Percentiles rank a stretch among this genome's conserved stretches.
phyloP scores from a whole-genome alignment of 371 early-diverging fungal genomes.

The Umbelopsis sp. region DNA sequence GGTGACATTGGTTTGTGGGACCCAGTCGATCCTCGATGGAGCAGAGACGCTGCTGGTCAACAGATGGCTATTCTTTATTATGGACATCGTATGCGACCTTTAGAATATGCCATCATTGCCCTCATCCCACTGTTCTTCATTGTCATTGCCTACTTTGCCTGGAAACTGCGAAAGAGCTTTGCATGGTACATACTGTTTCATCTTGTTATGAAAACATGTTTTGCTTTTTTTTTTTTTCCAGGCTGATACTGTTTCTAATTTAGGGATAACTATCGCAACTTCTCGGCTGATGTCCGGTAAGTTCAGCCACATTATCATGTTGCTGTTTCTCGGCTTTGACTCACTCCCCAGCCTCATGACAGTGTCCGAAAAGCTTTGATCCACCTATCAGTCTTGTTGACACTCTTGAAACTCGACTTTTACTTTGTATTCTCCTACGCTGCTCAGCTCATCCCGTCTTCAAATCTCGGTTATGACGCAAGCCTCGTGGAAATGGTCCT shows the following conservation, averaged over 20 bases:
- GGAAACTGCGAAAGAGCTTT: conserved; percentile 50
- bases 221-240: neutral
- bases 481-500: conserved; percentile 41
- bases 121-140: conserved; percentile 51
- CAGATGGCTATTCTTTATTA: conserved; percentile 36
- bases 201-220: neutral
- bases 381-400: conserved; percentile 37
- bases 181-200: conserved; percentile 35
- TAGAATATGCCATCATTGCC: conserved; percentile 56
- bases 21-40: conserved; percentile 39
- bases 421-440: conserved; percentile 55
- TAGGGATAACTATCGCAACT: conserved; percentile 50
- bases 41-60: conserved; percentile 28
- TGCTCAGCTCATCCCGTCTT: conserved; percentile 54
- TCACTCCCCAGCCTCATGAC: neutral
- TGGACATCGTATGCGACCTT: conserved; percentile 41
- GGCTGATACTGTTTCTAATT: conserved; percentile 1
- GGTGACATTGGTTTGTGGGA: conserved; percentile 28
- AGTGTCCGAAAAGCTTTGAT: conserved; percentile 46
- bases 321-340: neutral
- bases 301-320: neutral
- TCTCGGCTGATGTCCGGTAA: conserved; percentile 56
- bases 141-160: conserved; percentile 41
- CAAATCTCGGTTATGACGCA: conserved; percentile 39
- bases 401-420: conserved; percentile 52